A percentile compares a stretch with the other conserved stretches of the same genome.
Evolutionary conservation across 257 asterid genomes (phyloP).

Genomic region (Nicotiana undulata): DNA sequence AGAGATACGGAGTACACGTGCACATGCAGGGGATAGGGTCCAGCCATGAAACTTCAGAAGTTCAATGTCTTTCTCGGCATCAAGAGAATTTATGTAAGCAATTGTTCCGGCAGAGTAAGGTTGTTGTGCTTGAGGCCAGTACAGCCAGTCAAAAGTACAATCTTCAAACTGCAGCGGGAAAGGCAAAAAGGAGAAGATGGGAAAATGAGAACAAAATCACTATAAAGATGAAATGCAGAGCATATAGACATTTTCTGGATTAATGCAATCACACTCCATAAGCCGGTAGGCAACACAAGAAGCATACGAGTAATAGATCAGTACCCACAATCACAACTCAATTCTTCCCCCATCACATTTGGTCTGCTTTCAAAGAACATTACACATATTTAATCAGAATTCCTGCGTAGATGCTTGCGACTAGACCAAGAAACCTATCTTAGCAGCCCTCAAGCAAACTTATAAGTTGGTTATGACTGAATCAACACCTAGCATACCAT

Average conservation of each 20-base stretch:
- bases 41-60: conserved; percentile 57
- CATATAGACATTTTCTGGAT: not conserved
- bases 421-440: not conserved
- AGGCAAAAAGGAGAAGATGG: not conserved
- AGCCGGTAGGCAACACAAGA: not conserved
- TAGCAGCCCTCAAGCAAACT: not conserved
- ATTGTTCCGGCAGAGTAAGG: conserved; percentile 42
- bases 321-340: not conserved
- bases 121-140: conserved; percentile 71
- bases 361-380: not conserved
- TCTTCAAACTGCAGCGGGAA: conserved; percentile 49
- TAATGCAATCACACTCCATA: not conserved
- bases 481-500: not conserved
- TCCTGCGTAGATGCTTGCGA: not conserved
- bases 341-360: not conserved
- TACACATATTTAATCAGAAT: not conserved
- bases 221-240: not conserved
- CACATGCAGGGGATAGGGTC: conserved; percentile 43
- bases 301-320: not conserved
- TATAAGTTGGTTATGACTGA: not conserved
- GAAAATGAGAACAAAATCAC: not conserved
- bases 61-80: conserved; percentile 59
- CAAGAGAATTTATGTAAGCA: conserved; percentile 51
- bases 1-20: conserved; percentile 50
- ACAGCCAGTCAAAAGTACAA: conserved; percentile 80